Percentiles rank a stretch among this genome's conserved stretches.
Conservation (phyloP, 2,329 filamentous ascomycete species). For the Canariomyces notabilis region DNA sequence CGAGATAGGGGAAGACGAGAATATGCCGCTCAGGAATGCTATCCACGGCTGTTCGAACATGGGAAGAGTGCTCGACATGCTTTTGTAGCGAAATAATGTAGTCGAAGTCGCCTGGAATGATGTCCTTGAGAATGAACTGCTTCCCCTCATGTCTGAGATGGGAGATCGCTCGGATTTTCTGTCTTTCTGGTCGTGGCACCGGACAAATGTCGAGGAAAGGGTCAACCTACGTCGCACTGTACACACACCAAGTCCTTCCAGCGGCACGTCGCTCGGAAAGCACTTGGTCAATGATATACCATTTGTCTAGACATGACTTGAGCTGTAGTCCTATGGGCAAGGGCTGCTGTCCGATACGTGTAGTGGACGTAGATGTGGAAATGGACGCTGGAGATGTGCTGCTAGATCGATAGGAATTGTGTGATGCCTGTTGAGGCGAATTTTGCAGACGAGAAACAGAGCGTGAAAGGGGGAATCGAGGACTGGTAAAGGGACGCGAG, state of each 20-base stretch:
- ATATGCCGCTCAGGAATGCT: conserved; percentile 18
- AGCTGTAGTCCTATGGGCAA: conserved; percentile 13
- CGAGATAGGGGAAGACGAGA: conserved; percentile 16
- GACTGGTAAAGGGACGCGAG: conserved; percentile 9
- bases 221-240: conserved; percentile 17
- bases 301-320: conserved; percentile 16
- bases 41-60: conserved; percentile 18
- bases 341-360: conserved; percentile 15
- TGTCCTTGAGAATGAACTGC: conserved; percentile 18
- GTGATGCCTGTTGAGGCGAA: conserved; percentile 10
- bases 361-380: conserved; percentile 9
- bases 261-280: conserved; percentile 18
- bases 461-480: conserved; percentile 1
- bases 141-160: conserved; percentile 15
- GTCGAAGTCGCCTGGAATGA: conserved; percentile 17
- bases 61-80: conserved; percentile 16
- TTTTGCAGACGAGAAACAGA: conserved; percentile 7
- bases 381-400: conserved; percentile 13
- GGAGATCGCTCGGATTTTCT: conserved; percentile 8
- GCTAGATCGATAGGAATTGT: conserved; percentile 11
- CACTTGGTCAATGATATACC: conserved; percentile 19
- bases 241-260: conserved; percentile 17
- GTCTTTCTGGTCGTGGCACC: conserved; percentile 4
- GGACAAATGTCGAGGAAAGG: conserved; percentile 11
- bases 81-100: conserved; percentile 15